phyloP scores from a whole-genome alignment of 2,329 filamentous ascomycete genomes.

The Sporothrix humicola region DNA sequence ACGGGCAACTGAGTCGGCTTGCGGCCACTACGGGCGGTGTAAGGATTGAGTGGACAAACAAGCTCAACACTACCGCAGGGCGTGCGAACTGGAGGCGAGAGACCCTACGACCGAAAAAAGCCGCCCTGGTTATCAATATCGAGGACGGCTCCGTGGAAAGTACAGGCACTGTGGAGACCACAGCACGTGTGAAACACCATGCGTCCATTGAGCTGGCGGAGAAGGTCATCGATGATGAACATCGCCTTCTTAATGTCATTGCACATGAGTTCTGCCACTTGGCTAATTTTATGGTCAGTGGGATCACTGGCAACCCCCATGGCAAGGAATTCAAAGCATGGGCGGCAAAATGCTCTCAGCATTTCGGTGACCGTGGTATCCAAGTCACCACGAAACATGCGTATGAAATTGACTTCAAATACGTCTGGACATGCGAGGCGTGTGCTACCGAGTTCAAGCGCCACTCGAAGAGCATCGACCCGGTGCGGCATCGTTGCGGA shows the following conservation, averaged over 20 bases:
- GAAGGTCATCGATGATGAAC: conserved; percentile 80
- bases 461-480: conserved; percentile 85
- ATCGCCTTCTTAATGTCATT: conserved; percentile 84
- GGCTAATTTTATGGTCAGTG: conserved; percentile 85
- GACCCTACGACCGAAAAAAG: conserved; percentile 49
- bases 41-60: conserved; percentile 74
- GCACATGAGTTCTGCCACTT: conserved; percentile 97
- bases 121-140: conserved; percentile 4
- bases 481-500: conserved; percentile 73
- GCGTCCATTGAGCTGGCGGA: conserved; percentile 86
- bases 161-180: conserved; percentile 28
- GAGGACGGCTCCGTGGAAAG: not conserved
- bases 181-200: conserved; percentile 57
- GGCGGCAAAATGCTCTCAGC: conserved; percentile 50
- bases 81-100: conserved; percentile 74
- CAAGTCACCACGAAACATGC: conserved; percentile 87
- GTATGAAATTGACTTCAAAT: conserved; percentile 92
- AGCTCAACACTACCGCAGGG: conserved; percentile 79
- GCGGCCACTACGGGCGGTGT: conserved; percentile 71
- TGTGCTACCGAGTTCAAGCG: conserved; percentile 79
- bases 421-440: conserved; percentile 76
- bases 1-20: conserved; percentile 63
- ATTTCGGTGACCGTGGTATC: conserved; percentile 68
- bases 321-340: conserved; percentile 41
- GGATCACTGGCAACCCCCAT: conserved; percentile 44